Conservation (phyloP, 1,284 basidiomycete genomes). For the Sporisorium iseilematis-ciliati region DNA sequence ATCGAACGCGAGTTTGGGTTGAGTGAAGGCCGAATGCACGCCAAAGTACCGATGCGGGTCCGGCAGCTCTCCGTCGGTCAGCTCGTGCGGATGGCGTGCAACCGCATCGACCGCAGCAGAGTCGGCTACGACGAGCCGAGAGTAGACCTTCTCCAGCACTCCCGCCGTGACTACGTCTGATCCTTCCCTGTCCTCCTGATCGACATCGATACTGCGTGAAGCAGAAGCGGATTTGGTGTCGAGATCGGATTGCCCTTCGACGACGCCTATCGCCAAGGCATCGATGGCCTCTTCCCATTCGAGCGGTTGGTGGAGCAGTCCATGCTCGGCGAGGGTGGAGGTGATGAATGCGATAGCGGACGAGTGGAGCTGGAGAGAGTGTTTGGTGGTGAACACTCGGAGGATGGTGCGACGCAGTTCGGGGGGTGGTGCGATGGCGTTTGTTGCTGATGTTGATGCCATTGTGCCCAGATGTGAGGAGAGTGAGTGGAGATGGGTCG, state of each 20-base stretch:
- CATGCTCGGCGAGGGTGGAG: slow-evolving; percentile 60
- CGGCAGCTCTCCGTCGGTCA: slow-evolving; percentile 74
- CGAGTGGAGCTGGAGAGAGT: slow-evolving; percentile 65
- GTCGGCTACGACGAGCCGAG: slow-evolving; percentile 60
- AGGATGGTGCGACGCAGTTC: slow-evolving; percentile 62
- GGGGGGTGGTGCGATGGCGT: slow-evolving; percentile 33
- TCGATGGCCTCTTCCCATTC: slow-evolving; percentile 66
- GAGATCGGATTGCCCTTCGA: slow-evolving; percentile 50
- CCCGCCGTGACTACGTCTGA: slow-evolving; percentile 58
- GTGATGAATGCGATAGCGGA: slow-evolving; percentile 65
- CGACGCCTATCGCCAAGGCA: slow-evolving; percentile 63
- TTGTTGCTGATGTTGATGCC: not conserved
- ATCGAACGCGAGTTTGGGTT: slow-evolving; percentile 93
- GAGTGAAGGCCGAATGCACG: slow-evolving; percentile 89
- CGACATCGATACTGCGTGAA: not conserved
- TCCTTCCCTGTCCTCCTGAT: slow-evolving; percentile 1
- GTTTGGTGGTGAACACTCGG: slow-evolving; percentile 64
- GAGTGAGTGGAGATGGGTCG: not conserved
- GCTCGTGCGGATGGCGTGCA: slow-evolving; percentile 36
- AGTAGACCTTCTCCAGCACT: slow-evolving; percentile 62
- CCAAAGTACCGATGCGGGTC: slow-evolving; percentile 87
- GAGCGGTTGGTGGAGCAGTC: slow-evolving; percentile 52
- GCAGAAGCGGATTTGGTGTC: slow-evolving; percentile 6
- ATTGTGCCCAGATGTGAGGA: not conserved
- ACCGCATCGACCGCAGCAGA: slow-evolving; percentile 32